Evolutionary conservation across 371 early-diverging fungal genomes (phyloP), one percentile per base, ranked within the genome.

Genomic region (Mucor saturninus): DNA sequence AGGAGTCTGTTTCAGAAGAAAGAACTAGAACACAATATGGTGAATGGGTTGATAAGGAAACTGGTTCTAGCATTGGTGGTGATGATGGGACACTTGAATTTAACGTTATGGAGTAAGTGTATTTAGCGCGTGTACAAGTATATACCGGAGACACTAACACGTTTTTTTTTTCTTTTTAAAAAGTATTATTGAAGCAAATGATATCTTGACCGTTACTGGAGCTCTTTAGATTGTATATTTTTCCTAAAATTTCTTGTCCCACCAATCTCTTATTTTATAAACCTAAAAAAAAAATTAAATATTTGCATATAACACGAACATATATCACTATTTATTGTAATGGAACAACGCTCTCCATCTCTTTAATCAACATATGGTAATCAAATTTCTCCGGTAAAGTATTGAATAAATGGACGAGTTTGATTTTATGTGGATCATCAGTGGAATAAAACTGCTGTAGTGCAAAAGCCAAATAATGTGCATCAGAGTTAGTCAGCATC

Each of bases 361-460:
- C 82, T 15, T 84, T 81, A 10, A 93, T 77, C 28, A 93, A 66
- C 45, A 78, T 80, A 49, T 91, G 78, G 70, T 93, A 91, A 52
- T 91, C 86, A 71, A 95, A 95, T 49, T 74, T 63, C 4, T 80
- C 80, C 0, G 97, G 95, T 10, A 68, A 63, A 54, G 81, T 83
- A 74, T 93, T 91, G 73, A 95, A 95, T 35, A 68, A 75, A 52
- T 92, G 87, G 5, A 96, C 80, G 11, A 95, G 74, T 31, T 73
- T 61, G 37, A 77, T 60, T 71, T 91, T 91, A 31, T 72, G 73
- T 4, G 81, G 79, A 11, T 84, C 77, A 4, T 93, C 93, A 26
- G 90, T 86, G 21, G 92, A 89, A 71, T 97, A 95, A 69, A 93
- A 97, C 61, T 86, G 78, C 68, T 95, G 97, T 65, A 93, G 69